phyloP scores from a whole-genome alignment of 148 eudicot genomes.

The Rhododendron ferrugineum region DNA sequence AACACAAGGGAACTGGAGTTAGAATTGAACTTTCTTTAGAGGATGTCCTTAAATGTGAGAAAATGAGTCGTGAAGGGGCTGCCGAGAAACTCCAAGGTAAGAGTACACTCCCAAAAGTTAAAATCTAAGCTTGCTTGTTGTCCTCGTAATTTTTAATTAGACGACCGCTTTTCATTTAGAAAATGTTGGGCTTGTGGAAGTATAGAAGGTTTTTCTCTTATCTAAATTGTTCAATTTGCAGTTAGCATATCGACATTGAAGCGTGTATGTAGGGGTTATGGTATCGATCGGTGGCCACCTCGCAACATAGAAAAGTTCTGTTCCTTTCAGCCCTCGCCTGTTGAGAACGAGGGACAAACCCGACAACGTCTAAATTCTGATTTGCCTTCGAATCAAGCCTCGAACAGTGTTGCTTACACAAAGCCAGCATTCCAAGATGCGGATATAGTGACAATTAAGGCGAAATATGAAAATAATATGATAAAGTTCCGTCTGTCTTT shows the following conservation, averaged over 20 bases:
- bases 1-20: not conserved
- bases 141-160: no score
- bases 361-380: no score
- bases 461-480: not conserved
- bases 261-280: not conserved
- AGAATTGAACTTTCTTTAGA: not conserved
- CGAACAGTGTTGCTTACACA: rapidly evolving
- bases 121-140: no score
- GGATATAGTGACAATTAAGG: not conserved
- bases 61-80: not conserved
- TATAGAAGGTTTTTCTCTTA: no score
- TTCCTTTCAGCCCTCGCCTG: no score
- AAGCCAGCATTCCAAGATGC: not conserved
- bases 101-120: not conserved
- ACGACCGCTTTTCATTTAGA: no score
- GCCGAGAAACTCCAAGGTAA: not conserved
- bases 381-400: not conserved
- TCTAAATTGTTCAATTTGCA: not conserved
- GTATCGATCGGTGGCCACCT: not conserved
- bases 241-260: not conserved
- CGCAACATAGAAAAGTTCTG: no score
- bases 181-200: no score
- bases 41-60: not conserved
- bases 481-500: not conserved
- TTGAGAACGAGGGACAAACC: no score